A percentile compares a stretch with the other conserved stretches of the same genome.
phyloP scores from a whole-genome alignment of 495 filamentous ascomycete species.

The Neurospora cerealis region DNA sequence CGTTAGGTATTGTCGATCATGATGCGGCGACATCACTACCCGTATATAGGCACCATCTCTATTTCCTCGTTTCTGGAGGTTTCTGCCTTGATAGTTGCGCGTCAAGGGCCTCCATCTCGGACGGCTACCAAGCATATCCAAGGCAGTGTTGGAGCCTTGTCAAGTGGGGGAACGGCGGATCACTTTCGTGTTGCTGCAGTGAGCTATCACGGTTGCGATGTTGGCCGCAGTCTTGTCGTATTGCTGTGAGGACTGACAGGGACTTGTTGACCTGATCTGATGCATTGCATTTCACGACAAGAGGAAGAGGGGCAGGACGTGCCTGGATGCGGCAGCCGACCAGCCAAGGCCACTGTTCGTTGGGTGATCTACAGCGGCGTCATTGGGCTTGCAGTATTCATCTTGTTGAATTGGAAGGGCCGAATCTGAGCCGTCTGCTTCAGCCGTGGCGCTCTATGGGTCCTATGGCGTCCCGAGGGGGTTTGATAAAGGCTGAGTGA shows the following conservation, averaged over 20 bases:
- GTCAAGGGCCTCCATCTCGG: background rate
- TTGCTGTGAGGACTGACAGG: background rate
- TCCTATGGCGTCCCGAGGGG: background rate
- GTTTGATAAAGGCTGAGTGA: background rate
- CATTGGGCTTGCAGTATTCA: slow-evolving; percentile 3
- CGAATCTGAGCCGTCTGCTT: slow-evolving; percentile 14
- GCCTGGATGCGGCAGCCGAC: slow-evolving; percentile 1
- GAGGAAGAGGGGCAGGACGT: background rate
- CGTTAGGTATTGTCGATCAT: slow-evolving; percentile 22
- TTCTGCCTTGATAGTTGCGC: slow-evolving; percentile 1
- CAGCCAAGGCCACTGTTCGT: background rate
- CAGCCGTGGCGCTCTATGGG: slow-evolving; percentile 10
- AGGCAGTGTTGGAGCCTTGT: background rate
- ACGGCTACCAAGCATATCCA: background rate
- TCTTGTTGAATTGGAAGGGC: slow-evolving; percentile 11
- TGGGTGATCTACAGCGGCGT: background rate
- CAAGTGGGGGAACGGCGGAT: background rate
- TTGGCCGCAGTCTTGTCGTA: background rate
- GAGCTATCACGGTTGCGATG: background rate
- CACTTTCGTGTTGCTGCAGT: background rate
- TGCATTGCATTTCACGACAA: background rate
- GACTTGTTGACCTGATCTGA: background rate
- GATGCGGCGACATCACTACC: slow-evolving; percentile 17
- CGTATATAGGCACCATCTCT: background rate
- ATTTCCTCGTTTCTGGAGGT: background rate